These are phyloP conservation scores for Spathaspora sp. DNA, from an alignment of 805 yeast species.

Conservation along the genomic window DNA sequence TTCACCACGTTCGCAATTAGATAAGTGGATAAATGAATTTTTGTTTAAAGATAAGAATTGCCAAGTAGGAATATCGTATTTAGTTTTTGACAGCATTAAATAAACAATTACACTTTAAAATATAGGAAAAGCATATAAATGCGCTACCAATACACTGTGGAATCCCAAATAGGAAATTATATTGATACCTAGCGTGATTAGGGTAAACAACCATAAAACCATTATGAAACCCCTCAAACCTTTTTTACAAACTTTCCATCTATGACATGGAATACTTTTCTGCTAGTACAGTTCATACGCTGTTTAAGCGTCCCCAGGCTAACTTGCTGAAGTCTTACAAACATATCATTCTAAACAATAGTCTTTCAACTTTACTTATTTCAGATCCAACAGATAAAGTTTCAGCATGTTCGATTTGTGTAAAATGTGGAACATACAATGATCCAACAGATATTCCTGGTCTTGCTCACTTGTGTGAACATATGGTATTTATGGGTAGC, in stretches of 20 bases:
- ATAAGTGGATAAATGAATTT: too few species aligned
- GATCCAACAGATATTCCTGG: slow-evolving; percentile 76
- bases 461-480: slow-evolving; percentile 61
- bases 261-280: slow-evolving; percentile 9
- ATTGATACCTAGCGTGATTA: not conserved
- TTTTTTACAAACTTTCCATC: not conserved
- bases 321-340: slow-evolving; percentile 39
- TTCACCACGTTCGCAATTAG: too few species aligned
- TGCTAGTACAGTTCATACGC: slow-evolving; percentile 10
- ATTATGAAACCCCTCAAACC: not conserved
- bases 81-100: not conserved
- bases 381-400: slow-evolving; percentile 68
- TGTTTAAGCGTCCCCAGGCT: slow-evolving; percentile 30
- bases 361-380: slow-evolving; percentile 61
- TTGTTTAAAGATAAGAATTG: too few species aligned
- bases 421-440: slow-evolving; percentile 75
- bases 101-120: too few species aligned
- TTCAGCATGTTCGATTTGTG: slow-evolving; percentile 70
- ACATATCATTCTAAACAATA: slow-evolving; percentile 58
- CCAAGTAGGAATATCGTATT: not conserved
- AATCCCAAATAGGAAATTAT: not conserved
- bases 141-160: not conserved
- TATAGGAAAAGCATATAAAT: not conserved
- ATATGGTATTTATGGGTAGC: slow-evolving; percentile 41
- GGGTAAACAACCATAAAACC: not conserved